These are phyloP conservation scores for Fusarium temperatum DNA, from an alignment of 2,329 filamentous ascomycete species.

Conservation along the genomic window DNA sequence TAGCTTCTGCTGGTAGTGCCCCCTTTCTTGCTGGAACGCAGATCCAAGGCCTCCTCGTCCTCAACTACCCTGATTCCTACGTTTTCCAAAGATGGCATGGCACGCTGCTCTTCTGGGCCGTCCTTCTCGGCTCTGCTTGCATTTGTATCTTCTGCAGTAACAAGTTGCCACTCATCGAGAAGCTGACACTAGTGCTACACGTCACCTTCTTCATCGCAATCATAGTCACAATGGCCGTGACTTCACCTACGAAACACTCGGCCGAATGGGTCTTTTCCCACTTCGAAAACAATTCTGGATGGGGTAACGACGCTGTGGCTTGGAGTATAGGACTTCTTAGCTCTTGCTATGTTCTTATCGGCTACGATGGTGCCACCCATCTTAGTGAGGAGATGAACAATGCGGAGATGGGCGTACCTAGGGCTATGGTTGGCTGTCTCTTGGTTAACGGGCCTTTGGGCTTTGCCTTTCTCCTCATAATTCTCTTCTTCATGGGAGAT, in stretches of 20 bases:
- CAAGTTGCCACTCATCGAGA: slow-evolving; percentile 23
- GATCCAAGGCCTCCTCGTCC: slow-evolving; percentile 26
- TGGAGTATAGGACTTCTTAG: slow-evolving; percentile 33
- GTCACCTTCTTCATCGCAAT: slow-evolving; percentile 18
- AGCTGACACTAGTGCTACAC: neutral
- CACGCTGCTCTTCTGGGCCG: slow-evolving; percentile 26
- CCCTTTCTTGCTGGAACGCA: slow-evolving; percentile 31
- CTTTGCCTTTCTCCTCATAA: slow-evolving; percentile 13
- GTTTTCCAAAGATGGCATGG: slow-evolving; percentile 30
- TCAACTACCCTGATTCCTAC: slow-evolving; percentile 24
- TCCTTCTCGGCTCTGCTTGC: neutral
- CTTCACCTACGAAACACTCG: slow-evolving; percentile 19
- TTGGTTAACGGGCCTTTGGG: slow-evolving; percentile 23
- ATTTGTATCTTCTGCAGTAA: slow-evolving; percentile 25
- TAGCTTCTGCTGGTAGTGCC: slow-evolving; percentile 17
- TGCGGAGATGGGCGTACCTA: slow-evolving; percentile 7
- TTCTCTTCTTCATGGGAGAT: slow-evolving; percentile 30
- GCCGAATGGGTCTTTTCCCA: slow-evolving; percentile 16
- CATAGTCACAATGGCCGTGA: slow-evolving; percentile 8
- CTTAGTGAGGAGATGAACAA: slow-evolving; percentile 34
- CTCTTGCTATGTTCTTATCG: slow-evolving; percentile 30
- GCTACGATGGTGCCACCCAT: slow-evolving; percentile 32
- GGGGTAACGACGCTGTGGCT: slow-evolving; percentile 17
- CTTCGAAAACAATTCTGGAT: slow-evolving; percentile 34
- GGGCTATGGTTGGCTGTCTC: slow-evolving; percentile 24